phyloP scores from a whole-genome alignment of 345 rosid species.

The Nasturtium officinale region DNA sequence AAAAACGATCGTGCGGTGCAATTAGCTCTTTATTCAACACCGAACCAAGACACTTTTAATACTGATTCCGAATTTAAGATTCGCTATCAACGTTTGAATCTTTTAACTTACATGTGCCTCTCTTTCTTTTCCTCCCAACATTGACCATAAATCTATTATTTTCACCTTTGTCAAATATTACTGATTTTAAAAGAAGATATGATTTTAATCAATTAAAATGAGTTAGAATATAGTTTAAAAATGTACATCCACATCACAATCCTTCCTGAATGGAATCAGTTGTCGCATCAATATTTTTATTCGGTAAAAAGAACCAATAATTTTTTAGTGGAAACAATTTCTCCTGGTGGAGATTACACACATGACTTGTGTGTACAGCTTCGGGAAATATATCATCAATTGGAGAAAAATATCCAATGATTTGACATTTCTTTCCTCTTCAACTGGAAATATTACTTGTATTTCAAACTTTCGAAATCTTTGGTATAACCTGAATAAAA shows the following conservation, averaged over 20 bases:
- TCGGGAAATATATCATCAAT: neutral
- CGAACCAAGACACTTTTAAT: neutral
- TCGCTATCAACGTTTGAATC: neutral
- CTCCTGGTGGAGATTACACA: neutral
- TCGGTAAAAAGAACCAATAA: neutral
- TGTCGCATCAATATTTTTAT: neutral
- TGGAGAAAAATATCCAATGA: neutral
- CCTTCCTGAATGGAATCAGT: constrained; percentile 16
- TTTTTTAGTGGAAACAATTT: neutral
- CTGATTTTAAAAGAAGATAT: constrained; percentile 8
- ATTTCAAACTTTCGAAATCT: neutral
- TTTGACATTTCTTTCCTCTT: neutral
- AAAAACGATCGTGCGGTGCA: neutral
- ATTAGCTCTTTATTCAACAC: neutral
- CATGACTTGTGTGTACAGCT: neutral
- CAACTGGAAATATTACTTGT: neutral
- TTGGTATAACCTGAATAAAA: neutral
- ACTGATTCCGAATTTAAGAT: neutral
- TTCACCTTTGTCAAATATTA: neutral
- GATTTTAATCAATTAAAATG: neutral
- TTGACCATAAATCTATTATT: constrained; percentile 17
- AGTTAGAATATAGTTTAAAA: neutral
- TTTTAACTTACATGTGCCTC: constrained; percentile 18
- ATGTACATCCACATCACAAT: constrained; percentile 20
- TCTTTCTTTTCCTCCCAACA: neutral